Base-by-base conservation (phyloP, 805 yeast genomes). In the Metschnikowia corniflorae region DNA sequence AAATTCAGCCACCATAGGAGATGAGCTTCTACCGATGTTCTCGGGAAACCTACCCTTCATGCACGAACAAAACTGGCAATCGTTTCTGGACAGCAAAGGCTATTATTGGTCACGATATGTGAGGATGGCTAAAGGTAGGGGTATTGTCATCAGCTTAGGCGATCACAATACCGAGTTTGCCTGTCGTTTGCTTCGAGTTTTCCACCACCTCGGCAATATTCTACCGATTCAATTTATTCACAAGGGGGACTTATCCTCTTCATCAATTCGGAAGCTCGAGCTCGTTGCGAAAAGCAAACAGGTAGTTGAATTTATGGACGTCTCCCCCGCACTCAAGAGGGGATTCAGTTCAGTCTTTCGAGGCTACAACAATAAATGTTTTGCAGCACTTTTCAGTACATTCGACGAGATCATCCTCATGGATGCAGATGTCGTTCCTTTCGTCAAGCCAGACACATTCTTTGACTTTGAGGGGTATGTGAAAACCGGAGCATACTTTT, bases 401-500 rank as follows among this genome's bases (percentile, higher is more conserved):
- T 77, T 76, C 47, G 67, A 68, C 24, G 46, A 46, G 23, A 44
- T 46, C 25, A 39, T 46, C 16, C 38, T 46, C 30, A 44, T 46
- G 48, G 50, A 46, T 16, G 44, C 47, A 9, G 50, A 46, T 16
- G 50, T 39, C 6, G 50, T 46, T 5, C 49, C 50, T 6, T 46
- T 46, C 18, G 33, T 42, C 9, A 25, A 32, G 5, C 49, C 50
- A 0, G 38, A 33, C 7, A 17, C 18, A 6, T 37, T 44, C 26
- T 44, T 46, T 14, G 37, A 38, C 16, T 23, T 37, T 16, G 37
- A 34, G 6, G 47, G 42, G 3, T 46, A 44, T 26, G 15, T 7
- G 4, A 23, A 26, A 3, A 55, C 55, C 3, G 70, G 70, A 1
- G 62, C 73, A 0, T 60, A 43, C 22, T 63, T 63, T 40, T 63